Evolutionary conservation across 2,329 filamentous ascomycete genomes (phyloP).

Genomic region (Microsporum audouinii): DNA sequence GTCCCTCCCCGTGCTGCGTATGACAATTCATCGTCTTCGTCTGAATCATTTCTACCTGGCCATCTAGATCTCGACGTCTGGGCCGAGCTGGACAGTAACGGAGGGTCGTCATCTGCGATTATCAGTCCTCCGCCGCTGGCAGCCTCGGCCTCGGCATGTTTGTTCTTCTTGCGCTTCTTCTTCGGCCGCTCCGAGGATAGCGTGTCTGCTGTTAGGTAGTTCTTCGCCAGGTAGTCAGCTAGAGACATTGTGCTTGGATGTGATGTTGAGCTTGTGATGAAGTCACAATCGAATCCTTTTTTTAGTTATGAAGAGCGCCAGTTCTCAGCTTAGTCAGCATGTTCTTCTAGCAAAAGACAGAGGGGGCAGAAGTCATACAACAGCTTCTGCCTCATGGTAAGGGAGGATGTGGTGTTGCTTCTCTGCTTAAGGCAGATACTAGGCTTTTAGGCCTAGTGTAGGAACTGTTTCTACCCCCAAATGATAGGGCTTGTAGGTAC

Average conservation of each 20-base stretch:
- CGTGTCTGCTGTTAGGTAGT: conserved; percentile 65
- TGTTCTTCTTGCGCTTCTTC: conserved; percentile 47
- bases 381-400: neutral
- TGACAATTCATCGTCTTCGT: conserved; percentile 27
- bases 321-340: neutral
- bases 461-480: neutral
- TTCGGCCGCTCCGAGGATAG: conserved; percentile 36
- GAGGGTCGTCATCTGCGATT: conserved; percentile 28
- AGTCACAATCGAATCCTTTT: neutral
- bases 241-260: conserved; percentile 36
- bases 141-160: conserved; percentile 43
- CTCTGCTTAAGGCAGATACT: neutral
- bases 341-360: neutral
- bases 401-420: neutral
- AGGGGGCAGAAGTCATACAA: neutral
- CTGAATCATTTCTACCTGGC: conserved; percentile 14
- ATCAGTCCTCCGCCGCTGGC: conserved; percentile 25
- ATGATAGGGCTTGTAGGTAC: neutral
- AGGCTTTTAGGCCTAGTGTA: neutral
- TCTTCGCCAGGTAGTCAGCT: conserved; percentile 77
- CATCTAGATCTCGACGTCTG: conserved; percentile 15
- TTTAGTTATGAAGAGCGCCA: neutral
- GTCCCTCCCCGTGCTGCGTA: conserved; percentile 13
- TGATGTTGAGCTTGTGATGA: neutral
- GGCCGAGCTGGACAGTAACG: conserved; percentile 22